Percentiles rank a stretch among this genome's conserved stretches.
Evolutionary conservation across 192 early-diverging fungal genomes (phyloP).

Genomic region (Mortierella antarctica): DNA sequence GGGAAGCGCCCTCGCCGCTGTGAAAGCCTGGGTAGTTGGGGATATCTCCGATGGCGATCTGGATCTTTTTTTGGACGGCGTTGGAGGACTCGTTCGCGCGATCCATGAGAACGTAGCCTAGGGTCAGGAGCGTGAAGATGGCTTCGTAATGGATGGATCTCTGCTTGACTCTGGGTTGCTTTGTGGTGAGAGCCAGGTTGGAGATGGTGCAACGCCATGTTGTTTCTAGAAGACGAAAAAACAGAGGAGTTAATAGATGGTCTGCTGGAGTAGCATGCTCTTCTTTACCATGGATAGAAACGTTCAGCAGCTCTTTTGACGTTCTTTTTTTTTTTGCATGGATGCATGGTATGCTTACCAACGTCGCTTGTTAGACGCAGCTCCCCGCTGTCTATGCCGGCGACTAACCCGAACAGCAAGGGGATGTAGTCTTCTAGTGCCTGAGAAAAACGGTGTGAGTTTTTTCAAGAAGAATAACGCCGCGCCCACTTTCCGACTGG

Average conservation of each 20-base stretch:
- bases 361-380: slow-evolving; percentile 20
- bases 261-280: too few relatives aligned
- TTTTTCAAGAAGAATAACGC: background rate
- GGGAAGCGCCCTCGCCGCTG: slow-evolving; percentile 55
- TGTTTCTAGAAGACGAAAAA: slow-evolving; percentile 44
- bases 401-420: slow-evolving; percentile 25
- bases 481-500: background rate
- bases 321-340: too few relatives aligned
- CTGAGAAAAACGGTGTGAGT: background rate
- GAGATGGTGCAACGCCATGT: slow-evolving; percentile 68
- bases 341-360: slow-evolving; percentile 2
- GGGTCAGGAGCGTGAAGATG: slow-evolving; percentile 65
- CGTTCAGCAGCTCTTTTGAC: too few relatives aligned
- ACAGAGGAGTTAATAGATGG: too few relatives aligned
- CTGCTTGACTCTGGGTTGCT: slow-evolving; percentile 60
- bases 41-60: slow-evolving; percentile 42
- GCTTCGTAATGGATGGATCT: slow-evolving; percentile 64
- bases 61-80: slow-evolving; percentile 24
- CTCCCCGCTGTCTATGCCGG: slow-evolving; percentile 31
- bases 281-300: too few relatives aligned
- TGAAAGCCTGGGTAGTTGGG: slow-evolving; percentile 40
- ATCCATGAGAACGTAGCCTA: slow-evolving; percentile 54
- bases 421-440: slow-evolving; percentile 47
- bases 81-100: slow-evolving; percentile 38
- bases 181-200: slow-evolving; percentile 55